Conservation (phyloP, 2,329 filamentous ascomycete genomes). For the Calcarisporium arbuscula region DNA sequence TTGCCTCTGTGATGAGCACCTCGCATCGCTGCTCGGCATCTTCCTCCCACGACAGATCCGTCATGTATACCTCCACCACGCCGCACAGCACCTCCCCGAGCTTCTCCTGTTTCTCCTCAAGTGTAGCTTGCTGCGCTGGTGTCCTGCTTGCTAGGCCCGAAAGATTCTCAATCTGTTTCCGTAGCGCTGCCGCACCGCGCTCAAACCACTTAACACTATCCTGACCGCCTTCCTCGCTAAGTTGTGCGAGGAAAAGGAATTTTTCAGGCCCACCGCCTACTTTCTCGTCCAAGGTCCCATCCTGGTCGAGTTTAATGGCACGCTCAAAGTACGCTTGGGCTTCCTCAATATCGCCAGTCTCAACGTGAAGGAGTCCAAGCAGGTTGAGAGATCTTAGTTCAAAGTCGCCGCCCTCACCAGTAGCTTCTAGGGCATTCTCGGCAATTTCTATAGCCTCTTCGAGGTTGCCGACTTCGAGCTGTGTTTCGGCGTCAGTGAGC, state of each 20-base stretch:
- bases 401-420: conserved; percentile 39
- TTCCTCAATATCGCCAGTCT: conserved; percentile 72
- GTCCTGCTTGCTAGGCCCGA: conserved; percentile 35
- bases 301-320: conserved; percentile 69
- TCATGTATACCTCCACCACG: conserved; percentile 98
- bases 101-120: conserved; percentile 69
- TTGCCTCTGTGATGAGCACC: conserved; percentile 80
- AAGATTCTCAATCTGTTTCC: conserved; percentile 61
- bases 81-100: conserved; percentile 89
- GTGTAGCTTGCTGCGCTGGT: conserved; percentile 30
- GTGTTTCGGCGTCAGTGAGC: conserved; percentile 33
- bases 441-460: conserved; percentile 35
- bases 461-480: conserved; percentile 35
- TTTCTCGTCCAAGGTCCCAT: conserved; percentile 63
- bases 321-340: conserved; percentile 67
- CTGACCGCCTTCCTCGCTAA: conserved; percentile 64
- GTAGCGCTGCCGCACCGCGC: conserved; percentile 64
- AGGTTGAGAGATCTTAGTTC: conserved; percentile 65
- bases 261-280: conserved; percentile 84
- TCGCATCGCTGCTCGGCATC: conserved; percentile 90
- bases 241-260: conserved; percentile 88
- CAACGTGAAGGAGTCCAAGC: conserved; percentile 74
- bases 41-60: conserved; percentile 86
- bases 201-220: conserved; percentile 64
- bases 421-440: conserved; percentile 34